These are phyloP conservation scores for Phoma sp. DNA, from an alignment of 2,329 filamentous ascomycete genomes.

Conservation along the genomic window DNA sequence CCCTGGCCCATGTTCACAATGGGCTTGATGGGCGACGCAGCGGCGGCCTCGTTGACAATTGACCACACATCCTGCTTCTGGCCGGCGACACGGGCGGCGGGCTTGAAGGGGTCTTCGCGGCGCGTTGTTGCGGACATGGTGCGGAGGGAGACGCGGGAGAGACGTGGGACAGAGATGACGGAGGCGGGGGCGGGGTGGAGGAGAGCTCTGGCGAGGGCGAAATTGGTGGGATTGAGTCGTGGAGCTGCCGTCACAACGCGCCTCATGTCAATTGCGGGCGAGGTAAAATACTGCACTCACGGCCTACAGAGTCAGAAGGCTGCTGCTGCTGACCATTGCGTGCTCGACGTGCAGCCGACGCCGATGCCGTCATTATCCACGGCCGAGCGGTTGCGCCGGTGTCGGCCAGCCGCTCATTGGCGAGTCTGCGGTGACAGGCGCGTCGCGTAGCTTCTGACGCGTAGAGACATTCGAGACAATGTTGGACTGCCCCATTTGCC, in stretches of 20 bases:
- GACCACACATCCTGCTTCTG: slow-evolving; percentile 67
- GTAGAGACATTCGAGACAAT: slow-evolving; percentile 29
- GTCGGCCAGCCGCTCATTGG: not conserved
- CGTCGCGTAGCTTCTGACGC: slow-evolving; percentile 1
- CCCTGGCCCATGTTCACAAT: slow-evolving; percentile 75
- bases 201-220: not conserved
- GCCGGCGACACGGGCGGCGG: slow-evolving; percentile 60
- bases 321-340: slow-evolving; percentile 29
- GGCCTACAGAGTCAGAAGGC: not conserved
- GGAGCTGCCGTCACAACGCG: slow-evolving; percentile 14
- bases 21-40: slow-evolving; percentile 67
- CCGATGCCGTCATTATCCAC: slow-evolving; percentile 17
- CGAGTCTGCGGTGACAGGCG: not conserved
- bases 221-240: not conserved
- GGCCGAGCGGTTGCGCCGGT: not conserved
- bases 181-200: not conserved
- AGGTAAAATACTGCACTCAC: not conserved
- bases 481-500: slow-evolving; percentile 84
- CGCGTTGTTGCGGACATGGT: slow-evolving; percentile 46
- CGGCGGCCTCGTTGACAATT: slow-evolving; percentile 71
- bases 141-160: slow-evolving; percentile 23
- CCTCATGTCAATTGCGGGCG: slow-evolving; percentile 20
- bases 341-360: slow-evolving; percentile 36
- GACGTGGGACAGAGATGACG: not conserved
- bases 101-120: slow-evolving; percentile 56